Evolutionary conservation across 73 alveolate species (phyloP).

Genomic region (Paramecium pentaurelia): DNA sequence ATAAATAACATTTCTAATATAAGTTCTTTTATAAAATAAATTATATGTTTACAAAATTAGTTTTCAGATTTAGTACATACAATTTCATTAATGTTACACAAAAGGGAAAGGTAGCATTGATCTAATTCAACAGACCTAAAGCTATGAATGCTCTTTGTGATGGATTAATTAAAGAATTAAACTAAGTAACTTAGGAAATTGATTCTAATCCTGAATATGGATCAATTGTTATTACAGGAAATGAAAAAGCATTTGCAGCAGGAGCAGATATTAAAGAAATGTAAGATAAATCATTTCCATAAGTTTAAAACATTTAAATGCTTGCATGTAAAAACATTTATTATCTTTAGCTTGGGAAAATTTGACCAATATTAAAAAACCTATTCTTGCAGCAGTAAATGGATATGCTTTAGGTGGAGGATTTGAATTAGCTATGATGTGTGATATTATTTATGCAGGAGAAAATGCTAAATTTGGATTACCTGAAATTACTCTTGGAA

Average conservation of each 20-base stretch:
- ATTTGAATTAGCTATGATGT: constrained; percentile 97
- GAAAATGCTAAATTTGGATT: constrained; percentile 96
- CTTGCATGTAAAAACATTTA: constrained; percentile 6
- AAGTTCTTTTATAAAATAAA: not conserved
- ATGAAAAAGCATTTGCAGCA: constrained; percentile 96
- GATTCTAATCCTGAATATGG: constrained; percentile 82
- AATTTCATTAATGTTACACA: not conserved
- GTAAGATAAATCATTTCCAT: constrained; percentile 76
- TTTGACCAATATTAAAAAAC: constrained; percentile 73
- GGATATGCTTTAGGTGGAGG: constrained; percentile 99
- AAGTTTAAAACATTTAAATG: constrained; percentile 67
- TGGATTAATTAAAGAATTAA: constrained; percentile 80
- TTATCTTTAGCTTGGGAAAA: constrained; percentile 67
- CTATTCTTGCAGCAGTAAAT: constrained; percentile 96
- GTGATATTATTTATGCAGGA: constrained; percentile 96
- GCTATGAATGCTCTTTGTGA: constrained; percentile 93
- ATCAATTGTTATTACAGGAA: constrained; percentile 93
- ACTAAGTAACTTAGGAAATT: constrained; percentile 62
- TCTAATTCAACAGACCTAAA: constrained; percentile 89
- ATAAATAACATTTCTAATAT: not conserved
- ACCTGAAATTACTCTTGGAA: constrained; percentile 96
- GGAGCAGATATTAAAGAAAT: constrained; percentile 97
- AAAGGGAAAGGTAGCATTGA: constrained; percentile 74
- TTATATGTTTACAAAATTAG: not conserved
- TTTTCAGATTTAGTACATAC: not conserved